Evolutionary conservation across 2,329 filamentous ascomycete species (phyloP).

Genomic region (Beauveria rudraprayagi): DNA sequence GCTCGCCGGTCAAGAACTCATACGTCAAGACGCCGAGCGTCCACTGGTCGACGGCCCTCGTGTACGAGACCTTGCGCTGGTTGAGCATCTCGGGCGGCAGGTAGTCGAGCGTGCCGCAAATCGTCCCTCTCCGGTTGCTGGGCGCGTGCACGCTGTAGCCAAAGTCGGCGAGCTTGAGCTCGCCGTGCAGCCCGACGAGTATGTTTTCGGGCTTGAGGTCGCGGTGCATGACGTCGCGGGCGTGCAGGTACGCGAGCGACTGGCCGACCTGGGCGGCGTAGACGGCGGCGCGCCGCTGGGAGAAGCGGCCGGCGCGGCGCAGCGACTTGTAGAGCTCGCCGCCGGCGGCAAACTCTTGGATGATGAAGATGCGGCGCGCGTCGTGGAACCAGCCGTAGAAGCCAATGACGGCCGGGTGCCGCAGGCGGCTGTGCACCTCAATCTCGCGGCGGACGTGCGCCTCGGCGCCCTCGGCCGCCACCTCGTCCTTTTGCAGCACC

Average conservation of each 20-base stretch:
- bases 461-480: slow-evolving; percentile 68
- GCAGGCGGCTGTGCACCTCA: slow-evolving; percentile 79
- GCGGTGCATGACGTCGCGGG: slow-evolving; percentile 84
- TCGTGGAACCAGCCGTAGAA: slow-evolving; percentile 86
- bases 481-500: slow-evolving; percentile 74
- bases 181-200: slow-evolving; percentile 22
- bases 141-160: slow-evolving; percentile 23
- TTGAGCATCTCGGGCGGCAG: slow-evolving; percentile 21
- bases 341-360: slow-evolving; percentile 77
- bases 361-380: slow-evolving; percentile 77
- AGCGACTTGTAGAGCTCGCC: slow-evolving; percentile 85
- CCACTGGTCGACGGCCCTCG: slow-evolving; percentile 17
- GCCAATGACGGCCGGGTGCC: slow-evolving; percentile 75
- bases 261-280: slow-evolving; percentile 85
- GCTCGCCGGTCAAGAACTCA: slow-evolving; percentile 18
- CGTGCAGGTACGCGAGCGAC: slow-evolving; percentile 76
- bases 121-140: slow-evolving; percentile 16
- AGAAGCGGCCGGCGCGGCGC: slow-evolving; percentile 67
- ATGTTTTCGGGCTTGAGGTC: slow-evolving; percentile 57
- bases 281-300: slow-evolving; percentile 76
- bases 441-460: slow-evolving; percentile 83
- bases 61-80: slow-evolving; percentile 11
- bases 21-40: slow-evolving; percentile 20
- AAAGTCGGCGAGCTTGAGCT: slow-evolving; percentile 23
- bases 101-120: slow-evolving; percentile 23